Conservation (phyloP, 1,284 basidiomycete species). For the Leccinum fallax region DNA sequence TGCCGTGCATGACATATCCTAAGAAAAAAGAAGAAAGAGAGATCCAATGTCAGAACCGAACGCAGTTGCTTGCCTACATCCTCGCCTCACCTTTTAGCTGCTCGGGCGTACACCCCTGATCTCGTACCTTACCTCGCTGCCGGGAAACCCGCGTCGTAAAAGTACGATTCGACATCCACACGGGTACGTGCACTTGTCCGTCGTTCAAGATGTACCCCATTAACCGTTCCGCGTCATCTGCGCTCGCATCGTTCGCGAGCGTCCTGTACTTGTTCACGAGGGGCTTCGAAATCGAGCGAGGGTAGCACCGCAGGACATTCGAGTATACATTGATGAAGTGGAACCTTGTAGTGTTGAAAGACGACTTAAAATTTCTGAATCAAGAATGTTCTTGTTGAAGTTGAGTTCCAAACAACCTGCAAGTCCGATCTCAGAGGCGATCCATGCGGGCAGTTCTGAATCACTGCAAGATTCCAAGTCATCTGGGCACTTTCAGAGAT, state of each 20-base stretch:
- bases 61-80: background rate
- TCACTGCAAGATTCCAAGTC: no score
- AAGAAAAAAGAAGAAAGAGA: background rate
- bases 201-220: conserved; percentile 63
- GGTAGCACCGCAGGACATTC: conserved; percentile 67
- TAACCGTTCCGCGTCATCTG: conserved; percentile 31
- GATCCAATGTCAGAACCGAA: background rate
- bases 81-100: conserved; percentile 51
- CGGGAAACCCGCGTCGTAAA: conserved; percentile 55
- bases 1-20: conserved; percentile 62
- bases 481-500: no score
- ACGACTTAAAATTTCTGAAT: no score
- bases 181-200: conserved; percentile 71
- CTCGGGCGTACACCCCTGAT: conserved; percentile 67
- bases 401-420: no score
- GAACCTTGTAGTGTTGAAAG: no score
- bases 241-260: conserved; percentile 33
- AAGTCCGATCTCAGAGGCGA: no score
- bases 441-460: no score
- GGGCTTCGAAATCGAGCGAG: conserved; percentile 44
- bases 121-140: conserved; percentile 57
- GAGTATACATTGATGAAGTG: conserved; percentile 38
- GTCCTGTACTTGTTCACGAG: conserved; percentile 49
- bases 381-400: no score
- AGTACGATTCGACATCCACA: conserved; percentile 43